Evolutionary conservation across 257 asterid species (phyloP), one percentile per base, ranked within the genome.

Genomic region (Datura wrightii): DNA sequence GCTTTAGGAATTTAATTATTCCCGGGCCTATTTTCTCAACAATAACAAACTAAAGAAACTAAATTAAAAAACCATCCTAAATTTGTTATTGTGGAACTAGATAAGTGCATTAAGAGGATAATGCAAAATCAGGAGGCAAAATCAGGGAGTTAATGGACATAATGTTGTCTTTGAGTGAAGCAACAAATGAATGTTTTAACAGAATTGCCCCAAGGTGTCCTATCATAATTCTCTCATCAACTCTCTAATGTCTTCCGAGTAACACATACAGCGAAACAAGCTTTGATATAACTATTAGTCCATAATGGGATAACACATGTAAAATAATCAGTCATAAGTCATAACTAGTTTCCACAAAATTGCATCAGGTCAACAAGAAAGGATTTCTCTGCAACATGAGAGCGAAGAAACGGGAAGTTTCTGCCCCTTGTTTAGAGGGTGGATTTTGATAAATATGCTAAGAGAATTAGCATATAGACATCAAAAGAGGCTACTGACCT

Each of bases 331-430:
- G 8, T 19, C 80, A 74, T 50, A 3, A 48, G 80, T 48, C 42
- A 11, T 74, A 72, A 72, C 81, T 76, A 76, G 44, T 76, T 50
- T 34, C 46, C 82, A 31, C 60, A 52, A 50, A 76, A 76, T 14
- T 52, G 39, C 31, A 76, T 76, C 63, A 76, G 31, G 44, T 76
- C 14, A 8, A 55, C 46, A 52, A 50, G 62, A 76, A 31, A 76
- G 34, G 5, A 50, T 15, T 76, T 76, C 13, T 71, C 79, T n/a
- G 79, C 79, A 71, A 71, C 79, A 42, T 3, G 46, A 31, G 14
- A 42, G 62, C 19, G 24, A 50, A 44, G 82, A 50, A 46, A 76
- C 62, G 50, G 24, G 24, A 24, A 76, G 3, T 10, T 24, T 50
- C 24, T 76, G 63, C 42, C 8, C 8, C 82, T 76, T 76, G 52